These are phyloP conservation scores for Mrakia frigida DNA, from an alignment of 768 basidiomycete species.

Conservation along the genomic window DNA sequence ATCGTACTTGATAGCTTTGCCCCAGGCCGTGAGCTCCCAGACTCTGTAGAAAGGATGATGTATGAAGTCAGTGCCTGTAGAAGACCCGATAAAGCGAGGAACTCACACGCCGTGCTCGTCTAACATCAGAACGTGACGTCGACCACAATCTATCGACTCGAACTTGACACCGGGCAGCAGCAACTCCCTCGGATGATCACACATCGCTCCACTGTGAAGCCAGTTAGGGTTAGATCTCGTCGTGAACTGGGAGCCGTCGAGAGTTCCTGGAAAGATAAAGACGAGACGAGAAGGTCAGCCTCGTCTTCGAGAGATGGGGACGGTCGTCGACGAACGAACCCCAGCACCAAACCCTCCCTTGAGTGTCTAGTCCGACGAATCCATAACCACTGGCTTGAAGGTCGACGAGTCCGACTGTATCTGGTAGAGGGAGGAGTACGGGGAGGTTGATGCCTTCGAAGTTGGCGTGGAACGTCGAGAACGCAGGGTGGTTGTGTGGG, in stretches of 20 bases:
- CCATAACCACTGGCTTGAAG: conserved; percentile 27
- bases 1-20: conserved; percentile 14
- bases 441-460: conserved; percentile 28
- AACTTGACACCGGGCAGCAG: background rate
- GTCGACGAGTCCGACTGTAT: conserved; percentile 20
- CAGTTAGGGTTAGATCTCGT: conserved; percentile 10
- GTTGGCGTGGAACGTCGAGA: conserved; percentile 1
- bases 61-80: background rate
- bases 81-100: background rate
- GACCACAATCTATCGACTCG: conserved; percentile 9
- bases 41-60: background rate
- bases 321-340: background rate
- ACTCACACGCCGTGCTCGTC: conserved; percentile 18
- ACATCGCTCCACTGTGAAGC: conserved; percentile 8
- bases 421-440: conserved; percentile 11
- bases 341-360: conserved; percentile 22
- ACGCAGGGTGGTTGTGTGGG: conserved; percentile 17
- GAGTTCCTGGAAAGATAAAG: conserved; percentile 4
- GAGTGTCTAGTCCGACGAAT: conserved; percentile 23
- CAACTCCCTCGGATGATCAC: conserved; percentile 5
- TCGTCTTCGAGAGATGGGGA: background rate
- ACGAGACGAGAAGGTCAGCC: background rate
- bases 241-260: conserved; percentile 15
- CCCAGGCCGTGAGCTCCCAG: conserved; percentile 30
- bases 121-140: conserved; percentile 15